phyloP scores from a whole-genome alignment of 164 flowering plant genomes.

The Warburgia ugandensis region DNA sequence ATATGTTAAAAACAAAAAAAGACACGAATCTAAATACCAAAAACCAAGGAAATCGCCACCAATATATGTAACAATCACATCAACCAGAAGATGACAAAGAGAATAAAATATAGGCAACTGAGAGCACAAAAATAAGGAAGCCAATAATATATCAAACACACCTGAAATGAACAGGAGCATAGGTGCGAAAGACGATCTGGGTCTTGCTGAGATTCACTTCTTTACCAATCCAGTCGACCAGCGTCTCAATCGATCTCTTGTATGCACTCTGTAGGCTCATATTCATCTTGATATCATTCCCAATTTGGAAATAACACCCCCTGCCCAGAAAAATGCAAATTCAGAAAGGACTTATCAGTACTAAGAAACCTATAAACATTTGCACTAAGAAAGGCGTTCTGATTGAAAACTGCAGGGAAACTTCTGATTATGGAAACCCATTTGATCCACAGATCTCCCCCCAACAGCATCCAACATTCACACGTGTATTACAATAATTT shows the following conservation, averaged over 20 bases:
- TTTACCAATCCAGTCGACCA: conserved; percentile 48
- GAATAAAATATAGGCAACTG: neutral
- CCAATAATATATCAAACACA: too few relatives aligned
- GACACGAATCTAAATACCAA: neutral
- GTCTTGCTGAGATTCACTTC: conserved; percentile 65
- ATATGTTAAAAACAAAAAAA: neutral
- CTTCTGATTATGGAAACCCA: too few relatives aligned
- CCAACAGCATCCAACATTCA: too few relatives aligned
- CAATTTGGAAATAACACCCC: conserved; percentile 91
- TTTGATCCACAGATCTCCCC: too few relatives aligned
- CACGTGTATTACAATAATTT: too few relatives aligned
- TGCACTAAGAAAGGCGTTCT: too few relatives aligned
- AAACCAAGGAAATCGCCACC: neutral
- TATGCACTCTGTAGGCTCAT: conserved; percentile 69
- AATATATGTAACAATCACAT: neutral
- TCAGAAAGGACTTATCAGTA: neutral
- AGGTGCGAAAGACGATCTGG: conserved; percentile 75
- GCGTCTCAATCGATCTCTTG: conserved; percentile 50
- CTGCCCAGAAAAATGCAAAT: conserved; percentile 28
- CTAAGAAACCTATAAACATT: too few relatives aligned
- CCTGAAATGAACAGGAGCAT: conserved; percentile 96
- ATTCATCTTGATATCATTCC: conserved; percentile 48
- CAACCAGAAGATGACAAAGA: too few relatives aligned
- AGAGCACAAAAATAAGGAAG: neutral
- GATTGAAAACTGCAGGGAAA: too few relatives aligned